Percentiles rank a stretch among this genome's conserved stretches.
These are phyloP conservation scores for Zymoseptoria ardabiliae DNA, from an alignment of 2,329 filamentous ascomycete genomes.

Conservation along the genomic window DNA sequence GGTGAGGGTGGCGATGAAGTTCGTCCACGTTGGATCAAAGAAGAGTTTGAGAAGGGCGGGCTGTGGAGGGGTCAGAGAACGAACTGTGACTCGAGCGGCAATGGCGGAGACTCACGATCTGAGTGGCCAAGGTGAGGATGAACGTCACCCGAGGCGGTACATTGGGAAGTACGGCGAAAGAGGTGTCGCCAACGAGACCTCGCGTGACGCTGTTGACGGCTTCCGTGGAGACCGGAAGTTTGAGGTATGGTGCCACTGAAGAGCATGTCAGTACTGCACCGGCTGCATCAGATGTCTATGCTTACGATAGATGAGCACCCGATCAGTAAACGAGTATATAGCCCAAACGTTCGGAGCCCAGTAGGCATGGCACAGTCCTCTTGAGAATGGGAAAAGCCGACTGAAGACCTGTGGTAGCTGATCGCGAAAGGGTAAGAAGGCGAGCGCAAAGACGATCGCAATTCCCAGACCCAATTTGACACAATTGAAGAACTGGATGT, in stretches of 20 bases:
- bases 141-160: constrained; percentile 77
- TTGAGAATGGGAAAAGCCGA: constrained; percentile 85
- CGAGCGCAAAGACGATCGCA: constrained; percentile 61
- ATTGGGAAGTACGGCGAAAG: constrained; percentile 87
- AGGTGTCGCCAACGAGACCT: constrained; percentile 84
- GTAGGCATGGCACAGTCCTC: constrained; percentile 92
- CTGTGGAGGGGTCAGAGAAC: constrained; percentile 25
- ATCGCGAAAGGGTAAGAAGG: constrained; percentile 85
- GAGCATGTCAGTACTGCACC: constrained; percentile 30
- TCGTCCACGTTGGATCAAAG: constrained; percentile 71
- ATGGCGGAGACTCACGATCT: constrained; percentile 46
- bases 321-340: constrained; percentile 85
- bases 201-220: constrained; percentile 85
- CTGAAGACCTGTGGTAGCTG: constrained; percentile 79
- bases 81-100: neutral
- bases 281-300: constrained; percentile 7
- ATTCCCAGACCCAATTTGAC: constrained; percentile 75
- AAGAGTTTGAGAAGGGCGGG: constrained; percentile 78
- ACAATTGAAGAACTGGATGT: constrained; percentile 69
- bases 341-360: constrained; percentile 98
- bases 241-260: constrained; percentile 76
- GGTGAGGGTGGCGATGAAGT: constrained; percentile 80
- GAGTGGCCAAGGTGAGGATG: constrained; percentile 71
- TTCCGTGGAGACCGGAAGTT: constrained; percentile 62
- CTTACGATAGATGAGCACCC: constrained; percentile 72